phyloP scores from a whole-genome alignment of 495 filamentous ascomycete genomes.

The Pyrenopolyporus hunteri region DNA sequence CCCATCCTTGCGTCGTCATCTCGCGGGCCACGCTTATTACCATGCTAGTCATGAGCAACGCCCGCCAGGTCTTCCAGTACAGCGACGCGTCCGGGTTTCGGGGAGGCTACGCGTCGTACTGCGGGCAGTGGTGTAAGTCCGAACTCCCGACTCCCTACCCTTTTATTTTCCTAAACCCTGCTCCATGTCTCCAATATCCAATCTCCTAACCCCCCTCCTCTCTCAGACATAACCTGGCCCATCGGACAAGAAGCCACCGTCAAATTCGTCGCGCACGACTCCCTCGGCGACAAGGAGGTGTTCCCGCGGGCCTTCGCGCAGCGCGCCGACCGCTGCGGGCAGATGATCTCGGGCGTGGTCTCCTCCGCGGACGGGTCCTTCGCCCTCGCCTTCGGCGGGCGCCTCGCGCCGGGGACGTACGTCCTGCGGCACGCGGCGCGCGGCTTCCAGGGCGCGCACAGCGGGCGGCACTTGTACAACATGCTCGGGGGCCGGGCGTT shows the following conservation, averaged over 20 bases:
- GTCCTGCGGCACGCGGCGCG: conserved; percentile 36
- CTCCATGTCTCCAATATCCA: no score
- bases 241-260: conserved; percentile 44
- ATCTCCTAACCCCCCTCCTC: not conserved
- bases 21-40: conserved; percentile 47
- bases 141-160: not conserved
- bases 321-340: conserved; percentile 46
- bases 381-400: conserved; percentile 42
- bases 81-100: conserved; percentile 44
- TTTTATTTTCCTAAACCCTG: not conserved
- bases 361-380: conserved; percentile 18
- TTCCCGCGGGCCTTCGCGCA: conserved; percentile 38
- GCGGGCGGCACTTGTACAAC: conserved; percentile 45
- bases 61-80: conserved; percentile 42
- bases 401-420: conserved; percentile 36
- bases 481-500: conserved; percentile 45
- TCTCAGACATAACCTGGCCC: conserved; percentile 44
- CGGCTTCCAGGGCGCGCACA: conserved; percentile 43
- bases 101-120: conserved; percentile 44
- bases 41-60: conserved; percentile 40
- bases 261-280: conserved; percentile 44
- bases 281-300: conserved; percentile 39
- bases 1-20: conserved; percentile 37
- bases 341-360: conserved; percentile 43
- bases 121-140: conserved; percentile 41